Evolutionary conservation across 495 filamentous ascomycete genomes (phyloP), one percentile per base, ranked within the genome.

Genomic region (Collariella sp.): DNA sequence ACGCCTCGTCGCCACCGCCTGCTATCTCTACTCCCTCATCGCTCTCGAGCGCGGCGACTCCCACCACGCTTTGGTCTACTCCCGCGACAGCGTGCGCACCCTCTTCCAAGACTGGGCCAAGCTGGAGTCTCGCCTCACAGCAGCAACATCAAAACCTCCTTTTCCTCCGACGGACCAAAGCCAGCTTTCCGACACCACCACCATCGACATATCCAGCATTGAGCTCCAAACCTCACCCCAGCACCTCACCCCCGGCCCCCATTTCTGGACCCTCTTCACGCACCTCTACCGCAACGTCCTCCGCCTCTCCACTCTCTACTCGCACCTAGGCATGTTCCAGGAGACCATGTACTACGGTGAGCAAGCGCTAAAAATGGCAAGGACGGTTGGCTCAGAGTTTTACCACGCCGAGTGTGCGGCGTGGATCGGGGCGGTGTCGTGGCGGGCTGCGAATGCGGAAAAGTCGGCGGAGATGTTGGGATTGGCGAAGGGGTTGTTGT

Each of bases 281-380:
- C 79, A 80, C 9, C 73, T 96, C 24, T 84, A 87, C 62, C 79
- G 79, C 5, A 79, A 81, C 43, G 68, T 91, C 26, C 61, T 81
- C 43, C 83, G 88, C 50, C 78, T 95, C 5, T 88, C 89, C 4
- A 76, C 74, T 19, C 68, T 94, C 15, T 95, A 87, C 53, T 81
- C 87, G 4, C 83, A 91, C 50, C 79, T 90, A 61, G 91, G 94
- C 42, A 78, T 96, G 66, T 87, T 89, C 59, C 83, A 86, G 46
- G 94, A 97, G 65, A 86, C 91, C 7, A 72, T 91, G n/a, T 93
- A 89, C 67, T 95, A 95, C 60, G 79, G 84, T 7, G 85, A 96
- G 57, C 84, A 95, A 62, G 88, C 88, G 1, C 72, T 86, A 46
- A 88, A 87, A 64, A 81, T 95, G 55, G 89, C 87, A 45, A 75